Percentiles rank a stretch among this genome's conserved stretches.
phyloP scores from a whole-genome alignment of 176 grass and related monocot species.

The Carex pumila region DNA sequence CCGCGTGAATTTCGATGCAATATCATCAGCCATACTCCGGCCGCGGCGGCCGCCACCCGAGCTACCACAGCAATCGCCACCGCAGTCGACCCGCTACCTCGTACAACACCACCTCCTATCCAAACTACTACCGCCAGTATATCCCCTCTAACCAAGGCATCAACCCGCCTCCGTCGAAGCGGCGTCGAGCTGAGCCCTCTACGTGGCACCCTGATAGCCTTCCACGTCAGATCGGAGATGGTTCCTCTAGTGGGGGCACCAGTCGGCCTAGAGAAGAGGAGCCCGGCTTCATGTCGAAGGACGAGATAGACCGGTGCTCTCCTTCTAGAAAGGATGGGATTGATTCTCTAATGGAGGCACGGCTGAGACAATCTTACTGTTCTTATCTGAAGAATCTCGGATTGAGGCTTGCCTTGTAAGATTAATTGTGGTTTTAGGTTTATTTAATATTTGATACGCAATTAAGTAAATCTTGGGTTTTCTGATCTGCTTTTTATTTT shows the following conservation, averaged over 20 bases:
- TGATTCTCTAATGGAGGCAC: slow-evolving; percentile 36
- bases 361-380: slow-evolving; percentile 52
- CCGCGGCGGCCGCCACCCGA: background rate
- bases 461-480: background rate
- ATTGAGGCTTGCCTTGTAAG: slow-evolving; percentile 42
- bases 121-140: slow-evolving; percentile 11
- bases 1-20: slow-evolving; percentile 12
- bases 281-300: slow-evolving; percentile 38
- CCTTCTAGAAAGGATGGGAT: slow-evolving; percentile 54
- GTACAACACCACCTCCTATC: background rate
- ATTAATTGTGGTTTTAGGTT: background rate
- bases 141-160: background rate
- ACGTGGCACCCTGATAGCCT: slow-evolving; percentile 11
- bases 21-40: slow-evolving; percentile 3
- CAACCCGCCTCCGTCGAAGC: slow-evolving; percentile 14
- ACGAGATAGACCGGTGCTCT: slow-evolving; percentile 51
- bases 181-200: slow-evolving; percentile 3
- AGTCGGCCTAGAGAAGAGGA: slow-evolving; percentile 14
- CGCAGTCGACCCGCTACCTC: background rate
- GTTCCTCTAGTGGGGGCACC: background rate
- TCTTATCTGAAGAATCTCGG: slow-evolving; percentile 49
- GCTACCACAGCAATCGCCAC: slow-evolving; percentile 1
- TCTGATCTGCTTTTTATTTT: background rate
- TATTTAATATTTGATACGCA: background rate
- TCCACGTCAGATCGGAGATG: slow-evolving; percentile 12